Evolutionary conservation across 805 yeast genomes (phyloP), one percentile per base, ranked within the genome.

Genomic region (Torulaspora indica): DNA sequence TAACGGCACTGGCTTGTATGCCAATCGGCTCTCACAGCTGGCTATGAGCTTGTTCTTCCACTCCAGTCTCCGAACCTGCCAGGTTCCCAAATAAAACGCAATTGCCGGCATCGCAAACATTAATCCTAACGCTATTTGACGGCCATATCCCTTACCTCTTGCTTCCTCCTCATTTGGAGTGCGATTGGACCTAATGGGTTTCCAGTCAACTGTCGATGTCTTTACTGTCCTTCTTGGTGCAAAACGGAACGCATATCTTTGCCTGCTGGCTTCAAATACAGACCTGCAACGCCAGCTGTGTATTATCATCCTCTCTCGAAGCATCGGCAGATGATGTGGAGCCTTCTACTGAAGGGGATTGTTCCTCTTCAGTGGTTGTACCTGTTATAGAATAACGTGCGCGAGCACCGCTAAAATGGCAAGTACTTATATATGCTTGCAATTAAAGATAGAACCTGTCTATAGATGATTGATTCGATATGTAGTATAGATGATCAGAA

Each of bases 1-100:
- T 25, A 91, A 66, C 4, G 82, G 82, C 17, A 82, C 68, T 0
- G 96, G 84, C 3, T 81, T 80, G 45, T 77, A 76, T 0, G 90
- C 80, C 54, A 93, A 68, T 51, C 90, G 71, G 56, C 86, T 88
- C 63, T 93, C 97, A 57, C 91, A 81, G 15, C 77, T 75, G 3
- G 95, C 82, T 48, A 93, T 84, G 49, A 93, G 72, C 49, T 81
- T 77, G 18, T 81, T 84, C 63, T 93, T 93, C 98, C 98, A 93
- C 48, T 77, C 73, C 39, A 93, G 68, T 52, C 98, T 73, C 55
- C 78, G 72, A 36, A 86, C 79, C 68, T 93, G 98, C 98, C 98
- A 93, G 44, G 89, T 77, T 1, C 98, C 98, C 35, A 93, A 69
- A 37, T 81, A 82, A 61, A 91, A 85, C 8, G 96, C 79, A 2